phyloP scores from a whole-genome alignment of 2,329 filamentous ascomycete species.

The Botryosphaeria agaves region DNA sequence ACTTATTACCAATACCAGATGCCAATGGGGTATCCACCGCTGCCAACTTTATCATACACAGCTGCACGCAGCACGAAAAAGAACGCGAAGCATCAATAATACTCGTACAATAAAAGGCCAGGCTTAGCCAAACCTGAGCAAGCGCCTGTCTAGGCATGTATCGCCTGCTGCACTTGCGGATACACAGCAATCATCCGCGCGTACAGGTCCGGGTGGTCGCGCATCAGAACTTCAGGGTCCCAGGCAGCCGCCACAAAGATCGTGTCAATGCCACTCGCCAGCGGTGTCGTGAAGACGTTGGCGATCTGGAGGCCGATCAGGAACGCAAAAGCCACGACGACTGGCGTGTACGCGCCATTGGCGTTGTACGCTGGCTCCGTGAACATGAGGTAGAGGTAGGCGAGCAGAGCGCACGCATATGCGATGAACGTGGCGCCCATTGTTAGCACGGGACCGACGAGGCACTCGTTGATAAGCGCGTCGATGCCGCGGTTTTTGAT shows the following conservation, averaged over 20 bases:
- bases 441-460: slow-evolving; percentile 37
- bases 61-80: too few species aligned
- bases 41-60: too few species aligned
- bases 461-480: slow-evolving; percentile 74
- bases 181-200: slow-evolving; percentile 64
- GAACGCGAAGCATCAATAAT: too few species aligned
- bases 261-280: slow-evolving; percentile 78
- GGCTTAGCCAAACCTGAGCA: too few species aligned
- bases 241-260: slow-evolving; percentile 68
- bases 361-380: slow-evolving; percentile 65
- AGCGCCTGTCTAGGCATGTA: slow-evolving; percentile 26
- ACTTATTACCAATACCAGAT: too few species aligned
- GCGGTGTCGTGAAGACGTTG: slow-evolving; percentile 75
- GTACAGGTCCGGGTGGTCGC: slow-evolving; percentile 70
- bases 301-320: slow-evolving; percentile 80
- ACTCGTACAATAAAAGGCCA: not conserved
- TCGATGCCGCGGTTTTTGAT: slow-evolving; percentile 87
- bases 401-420: slow-evolving; percentile 63
- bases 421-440: slow-evolving; percentile 63
- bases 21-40: too few species aligned
- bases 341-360: slow-evolving; percentile 49
- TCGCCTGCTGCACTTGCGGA: slow-evolving; percentile 64
- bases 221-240: slow-evolving; percentile 56
- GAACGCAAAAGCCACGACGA: slow-evolving; percentile 73
- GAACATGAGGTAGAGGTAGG: slow-evolving; percentile 75